A percentile compares a stretch with the other conserved stretches of the same genome.
These are phyloP conservation scores for Astragalus glycyphyllos DNA, from an alignment of 306 rosid genomes.

Conservation along the genomic window DNA sequence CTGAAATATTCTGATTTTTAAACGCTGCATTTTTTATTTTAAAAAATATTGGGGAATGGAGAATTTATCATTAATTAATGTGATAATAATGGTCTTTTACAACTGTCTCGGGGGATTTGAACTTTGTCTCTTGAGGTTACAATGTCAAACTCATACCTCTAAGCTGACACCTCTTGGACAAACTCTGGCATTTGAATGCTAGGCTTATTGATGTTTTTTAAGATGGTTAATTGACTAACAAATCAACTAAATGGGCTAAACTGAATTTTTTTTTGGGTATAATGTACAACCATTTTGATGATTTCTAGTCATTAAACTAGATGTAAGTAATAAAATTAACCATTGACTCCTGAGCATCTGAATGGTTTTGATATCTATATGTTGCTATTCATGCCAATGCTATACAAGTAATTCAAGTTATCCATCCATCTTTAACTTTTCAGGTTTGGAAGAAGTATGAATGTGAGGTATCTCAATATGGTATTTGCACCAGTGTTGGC, in stretches of 20 bases:
- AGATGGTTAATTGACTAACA: not conserved
- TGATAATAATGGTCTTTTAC: too few relatives aligned
- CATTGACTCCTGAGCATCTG: not conserved
- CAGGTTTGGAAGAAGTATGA: constrained; percentile 82
- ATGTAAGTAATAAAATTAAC: not conserved
- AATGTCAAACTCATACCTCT: too few relatives aligned
- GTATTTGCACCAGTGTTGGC: constrained; percentile 61
- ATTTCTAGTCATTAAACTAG: not conserved
- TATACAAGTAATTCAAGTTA: not conserved
- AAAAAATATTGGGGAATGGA: too few relatives aligned
- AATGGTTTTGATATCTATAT: not conserved
- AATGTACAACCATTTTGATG: not conserved
- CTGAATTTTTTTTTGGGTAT: not conserved
- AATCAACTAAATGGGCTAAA: too few relatives aligned
- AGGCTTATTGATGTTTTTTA: not conserved
- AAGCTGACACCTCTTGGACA: too few relatives aligned
- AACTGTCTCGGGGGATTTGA: too few relatives aligned
- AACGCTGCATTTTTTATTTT: not conserved
- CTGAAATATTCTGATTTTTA: not conserved
- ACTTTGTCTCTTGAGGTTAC: too few relatives aligned
- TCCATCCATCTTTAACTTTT: constrained; percentile 9
- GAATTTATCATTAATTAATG: too few relatives aligned
- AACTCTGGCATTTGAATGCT: not conserved
- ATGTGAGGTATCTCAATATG: constrained; percentile 61
- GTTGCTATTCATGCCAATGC: constrained; percentile 1